Conservation (phyloP, 805 yeast genomes). For the Sungouiozyma ichnusensis region DNA sequence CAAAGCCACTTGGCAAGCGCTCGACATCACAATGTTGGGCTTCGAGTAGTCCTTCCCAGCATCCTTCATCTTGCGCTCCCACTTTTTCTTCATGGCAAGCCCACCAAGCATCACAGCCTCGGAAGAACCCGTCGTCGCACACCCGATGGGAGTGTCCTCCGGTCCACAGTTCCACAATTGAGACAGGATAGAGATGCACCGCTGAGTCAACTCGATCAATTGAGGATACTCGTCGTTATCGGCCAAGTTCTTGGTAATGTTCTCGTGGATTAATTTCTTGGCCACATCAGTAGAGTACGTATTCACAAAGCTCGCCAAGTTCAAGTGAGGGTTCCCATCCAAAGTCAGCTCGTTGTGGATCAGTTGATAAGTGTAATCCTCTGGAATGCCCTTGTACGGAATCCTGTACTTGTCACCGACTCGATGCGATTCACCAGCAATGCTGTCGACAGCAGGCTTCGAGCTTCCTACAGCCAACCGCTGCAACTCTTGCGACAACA, state of each 20-base stretch:
- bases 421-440: neutral
- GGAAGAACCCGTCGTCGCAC: conserved; percentile 89
- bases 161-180: conserved; percentile 70
- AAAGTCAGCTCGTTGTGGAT: conserved; percentile 64
- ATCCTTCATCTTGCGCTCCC: conserved; percentile 61
- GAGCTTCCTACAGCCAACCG: conserved; percentile 1
- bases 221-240: conserved; percentile 93
- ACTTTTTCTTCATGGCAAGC: conserved; percentile 77
- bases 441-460: neutral
- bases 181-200: conserved; percentile 74
- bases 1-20: conserved; percentile 87
- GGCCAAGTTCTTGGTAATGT: conserved; percentile 77
- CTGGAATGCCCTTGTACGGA: conserved; percentile 45
- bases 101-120: conserved; percentile 95
- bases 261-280: conserved; percentile 48
- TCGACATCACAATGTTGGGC: conserved; percentile 86
- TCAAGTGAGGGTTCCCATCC: conserved; percentile 77
- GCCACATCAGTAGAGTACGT: conserved; percentile 52
- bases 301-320: conserved; percentile 83
- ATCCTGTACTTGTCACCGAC: conserved; percentile 42
- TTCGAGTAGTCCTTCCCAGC: conserved; percentile 48
- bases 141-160: conserved; percentile 49
- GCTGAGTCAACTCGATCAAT: conserved; percentile 61
- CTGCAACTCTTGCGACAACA: conserved; percentile 12
- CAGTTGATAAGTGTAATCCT: conserved; percentile 46